phyloP scores from a whole-genome alignment of 495 filamentous ascomycete species.

The Trichocladium uniseriatum region DNA sequence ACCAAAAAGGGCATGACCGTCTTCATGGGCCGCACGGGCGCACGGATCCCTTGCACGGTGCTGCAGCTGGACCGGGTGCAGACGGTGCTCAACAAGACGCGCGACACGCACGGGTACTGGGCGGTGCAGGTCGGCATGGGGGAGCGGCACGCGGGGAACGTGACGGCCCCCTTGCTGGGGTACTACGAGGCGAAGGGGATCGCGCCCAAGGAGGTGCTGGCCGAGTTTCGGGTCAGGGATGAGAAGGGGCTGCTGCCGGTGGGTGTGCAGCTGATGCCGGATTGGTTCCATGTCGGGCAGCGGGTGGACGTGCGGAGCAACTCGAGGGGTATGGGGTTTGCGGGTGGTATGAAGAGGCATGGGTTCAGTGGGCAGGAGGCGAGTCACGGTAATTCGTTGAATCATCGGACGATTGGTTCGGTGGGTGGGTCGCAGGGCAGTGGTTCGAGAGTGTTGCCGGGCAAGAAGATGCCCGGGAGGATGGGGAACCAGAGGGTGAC shows the following conservation, averaged over 20 bases:
- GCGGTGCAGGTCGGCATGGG: constrained; percentile 85
- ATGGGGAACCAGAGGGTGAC: constrained; percentile 87
- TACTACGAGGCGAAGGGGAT: constrained; percentile 72
- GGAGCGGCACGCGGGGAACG: constrained; percentile 63
- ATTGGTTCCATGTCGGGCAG: constrained; percentile 85
- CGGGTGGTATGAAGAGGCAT: constrained; percentile 93
- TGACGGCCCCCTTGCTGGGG: constrained; percentile 69
- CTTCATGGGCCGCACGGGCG: constrained; percentile 69
- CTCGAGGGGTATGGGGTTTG: constrained; percentile 80
- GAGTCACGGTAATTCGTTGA: constrained; percentile 87
- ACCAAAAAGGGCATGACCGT: constrained; percentile 94
- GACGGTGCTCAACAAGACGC: constrained; percentile 76
- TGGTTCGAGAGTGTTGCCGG: constrained; percentile 83
- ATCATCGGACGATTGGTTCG: constrained; percentile 83
- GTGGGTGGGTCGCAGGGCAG: constrained; percentile 79
- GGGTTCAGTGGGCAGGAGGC: constrained; percentile 83
- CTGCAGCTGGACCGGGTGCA: constrained; percentile 90
- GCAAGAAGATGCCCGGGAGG: constrained; percentile 93
- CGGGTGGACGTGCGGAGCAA: constrained; percentile 76
- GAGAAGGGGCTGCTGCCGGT: constrained; percentile 61
- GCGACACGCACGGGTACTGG: constrained; percentile 73
- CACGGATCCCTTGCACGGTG: constrained; percentile 77
- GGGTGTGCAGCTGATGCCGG: constrained; percentile 63
- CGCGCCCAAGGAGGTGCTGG: constrained; percentile 69
- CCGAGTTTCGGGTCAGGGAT: constrained; percentile 79